A percentile compares a stretch with the other conserved stretches of the same genome.
Conservation (phyloP, 176 grass and related monocot genomes). For the Elymus sibiricus region DNA sequence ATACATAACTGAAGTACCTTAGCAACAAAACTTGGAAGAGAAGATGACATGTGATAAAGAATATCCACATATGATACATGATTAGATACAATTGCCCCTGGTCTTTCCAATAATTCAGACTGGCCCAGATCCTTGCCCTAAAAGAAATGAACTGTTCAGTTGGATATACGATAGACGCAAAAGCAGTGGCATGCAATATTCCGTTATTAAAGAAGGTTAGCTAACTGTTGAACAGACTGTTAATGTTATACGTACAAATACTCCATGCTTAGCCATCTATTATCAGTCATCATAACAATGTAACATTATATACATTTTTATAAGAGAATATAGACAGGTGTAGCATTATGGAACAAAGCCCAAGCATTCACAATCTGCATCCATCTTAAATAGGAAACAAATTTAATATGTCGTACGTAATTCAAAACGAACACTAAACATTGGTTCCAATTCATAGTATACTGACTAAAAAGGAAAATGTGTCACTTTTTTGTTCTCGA, state of each 20-base stretch:
- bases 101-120: constrained; percentile 47
- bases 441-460: too few species aligned
- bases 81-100: constrained; percentile 86
- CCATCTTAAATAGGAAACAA: constrained; percentile 13
- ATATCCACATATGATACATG: constrained; percentile 95
- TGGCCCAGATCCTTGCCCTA: constrained; percentile 44
- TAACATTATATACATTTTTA: not conserved
- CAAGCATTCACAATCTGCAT: not conserved
- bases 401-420: not conserved
- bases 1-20: constrained; percentile 54
- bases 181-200: not conserved
- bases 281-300: not conserved
- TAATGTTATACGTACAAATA: not conserved
- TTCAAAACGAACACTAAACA: not conserved
- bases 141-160: constrained; percentile 8
- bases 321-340: not conserved
- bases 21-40: constrained; percentile 95
- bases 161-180: constrained; percentile 17
- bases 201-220: not conserved
- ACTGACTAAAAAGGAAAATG: not conserved
- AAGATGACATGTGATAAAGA: constrained; percentile 97
- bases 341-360: not conserved
- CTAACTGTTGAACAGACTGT: not conserved
- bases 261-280: not conserved
- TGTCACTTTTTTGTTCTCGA: not conserved